These are phyloP conservation scores for Miscanthus lutarioriparius DNA, from an alignment of 176 grass and related monocot genomes.

Conservation along the genomic window DNA sequence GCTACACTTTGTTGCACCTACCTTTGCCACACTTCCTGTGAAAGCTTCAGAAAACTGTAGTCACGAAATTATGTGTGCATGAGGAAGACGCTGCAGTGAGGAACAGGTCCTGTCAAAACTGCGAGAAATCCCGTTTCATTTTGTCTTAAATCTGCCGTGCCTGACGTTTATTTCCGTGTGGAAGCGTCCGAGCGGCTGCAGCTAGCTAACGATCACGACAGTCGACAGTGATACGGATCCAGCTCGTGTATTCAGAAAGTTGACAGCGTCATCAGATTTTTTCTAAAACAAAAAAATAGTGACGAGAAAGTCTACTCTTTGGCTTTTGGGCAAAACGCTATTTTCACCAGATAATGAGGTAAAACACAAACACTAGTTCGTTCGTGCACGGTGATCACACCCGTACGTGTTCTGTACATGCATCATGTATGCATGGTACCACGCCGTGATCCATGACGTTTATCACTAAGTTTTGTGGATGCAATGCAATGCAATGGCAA, in stretches of 20 bases:
- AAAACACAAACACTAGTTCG: background rate
- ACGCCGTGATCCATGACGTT: too few species aligned
- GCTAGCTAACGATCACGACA: background rate
- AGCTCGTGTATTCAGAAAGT: background rate
- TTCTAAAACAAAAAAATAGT: background rate
- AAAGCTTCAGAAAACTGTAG: background rate
- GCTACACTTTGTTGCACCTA: background rate
- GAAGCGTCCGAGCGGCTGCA: background rate
- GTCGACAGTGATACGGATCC: background rate
- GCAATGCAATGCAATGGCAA: too few species aligned
- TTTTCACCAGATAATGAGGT: too few species aligned
- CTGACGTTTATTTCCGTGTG: background rate
- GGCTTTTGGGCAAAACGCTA: background rate
- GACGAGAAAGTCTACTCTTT: background rate
- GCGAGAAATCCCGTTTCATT: background rate
- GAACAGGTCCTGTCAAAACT: background rate
- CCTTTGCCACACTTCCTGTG: background rate
- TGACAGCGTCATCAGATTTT: background rate
- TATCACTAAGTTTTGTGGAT: too few species aligned
- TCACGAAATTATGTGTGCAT: background rate
- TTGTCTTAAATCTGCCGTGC: background rate
- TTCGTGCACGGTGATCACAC: background rate
- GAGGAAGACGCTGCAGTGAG: background rate
- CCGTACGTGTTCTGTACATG: background rate
- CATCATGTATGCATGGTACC: background rate